phyloP scores from a whole-genome alignment of 2,329 filamentous ascomycete species.

The Helotiales sp. region DNA sequence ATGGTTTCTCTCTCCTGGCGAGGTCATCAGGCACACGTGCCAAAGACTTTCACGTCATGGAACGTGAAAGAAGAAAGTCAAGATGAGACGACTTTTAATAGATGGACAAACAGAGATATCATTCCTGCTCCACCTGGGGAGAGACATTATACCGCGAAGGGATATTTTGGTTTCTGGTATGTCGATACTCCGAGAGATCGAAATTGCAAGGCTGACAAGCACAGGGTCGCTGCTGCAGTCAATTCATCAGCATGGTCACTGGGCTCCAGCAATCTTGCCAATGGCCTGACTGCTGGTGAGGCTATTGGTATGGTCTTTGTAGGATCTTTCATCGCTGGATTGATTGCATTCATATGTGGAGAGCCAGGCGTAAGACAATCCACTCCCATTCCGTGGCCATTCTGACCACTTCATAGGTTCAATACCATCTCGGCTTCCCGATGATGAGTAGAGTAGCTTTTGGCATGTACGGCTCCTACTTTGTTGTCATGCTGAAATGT shows the following conservation, averaged over 20 bases:
- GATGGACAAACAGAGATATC: conserved; percentile 28
- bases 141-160: conserved; percentile 15
- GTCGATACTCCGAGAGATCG: neutral
- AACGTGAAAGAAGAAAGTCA: conserved; percentile 8
- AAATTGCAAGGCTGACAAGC: conserved; percentile 12
- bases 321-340: conserved; percentile 5
- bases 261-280: conserved; percentile 24
- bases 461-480: conserved; percentile 34
- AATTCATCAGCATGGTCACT: conserved; percentile 19
- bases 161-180: conserved; percentile 7
- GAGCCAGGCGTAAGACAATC: neutral
- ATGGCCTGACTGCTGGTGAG: conserved; percentile 24
- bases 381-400: neutral
- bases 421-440: conserved; percentile 11
- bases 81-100: conserved; percentile 8
- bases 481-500: conserved; percentile 29
- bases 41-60: conserved; percentile 6
- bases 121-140: conserved; percentile 19
- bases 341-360: conserved; percentile 10
- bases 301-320: conserved; percentile 25
- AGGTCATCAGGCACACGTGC: neutral
- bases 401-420: neutral
- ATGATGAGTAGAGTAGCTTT: conserved; percentile 31
- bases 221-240: conserved; percentile 3
- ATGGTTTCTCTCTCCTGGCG: neutral